These are phyloP conservation scores for Debaryomyces robertsiae DNA, from an alignment of 1,139 yeast species.

Conservation along the genomic window DNA sequence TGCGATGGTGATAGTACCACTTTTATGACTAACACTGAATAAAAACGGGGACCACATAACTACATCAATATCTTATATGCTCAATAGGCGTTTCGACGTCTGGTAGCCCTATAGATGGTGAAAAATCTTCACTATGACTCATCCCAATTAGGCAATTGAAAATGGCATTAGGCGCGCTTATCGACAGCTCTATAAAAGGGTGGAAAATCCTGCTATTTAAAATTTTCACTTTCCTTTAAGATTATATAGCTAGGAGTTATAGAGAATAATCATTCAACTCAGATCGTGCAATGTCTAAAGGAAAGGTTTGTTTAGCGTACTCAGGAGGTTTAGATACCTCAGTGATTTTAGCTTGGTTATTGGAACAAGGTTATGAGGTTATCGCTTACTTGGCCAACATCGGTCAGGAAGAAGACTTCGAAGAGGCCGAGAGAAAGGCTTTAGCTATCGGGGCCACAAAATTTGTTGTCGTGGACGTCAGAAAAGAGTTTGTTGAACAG, in stretches of 20 bases:
- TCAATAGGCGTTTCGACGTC: too few species aligned
- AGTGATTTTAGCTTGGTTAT: constrained; percentile 94
- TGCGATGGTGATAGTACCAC: too few species aligned
- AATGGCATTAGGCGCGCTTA: constrained; percentile 39
- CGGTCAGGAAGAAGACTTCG: constrained; percentile 99
- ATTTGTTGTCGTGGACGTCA: constrained; percentile 90
- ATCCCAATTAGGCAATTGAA: constrained; percentile 40
- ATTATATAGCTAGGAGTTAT: constrained; percentile 5
- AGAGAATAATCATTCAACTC: constrained; percentile 10
- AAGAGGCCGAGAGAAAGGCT: constrained; percentile 95
- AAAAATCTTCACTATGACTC: constrained; percentile 27
- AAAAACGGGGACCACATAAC: too few species aligned
- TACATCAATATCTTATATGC: too few species aligned
- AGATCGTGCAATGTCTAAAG: constrained; percentile 70
- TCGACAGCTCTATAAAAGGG: constrained; percentile 30
- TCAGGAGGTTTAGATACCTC: constrained; percentile 99
- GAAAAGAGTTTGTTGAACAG: constrained; percentile 91
- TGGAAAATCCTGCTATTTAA: constrained; percentile 19
- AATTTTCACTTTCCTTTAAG: constrained; percentile 19
- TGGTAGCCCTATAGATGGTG: not conserved
- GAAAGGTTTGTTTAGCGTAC: constrained; percentile 98
- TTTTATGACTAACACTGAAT: too few species aligned
- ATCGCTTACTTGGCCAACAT: constrained; percentile 97
- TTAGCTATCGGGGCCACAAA: constrained; percentile 96
- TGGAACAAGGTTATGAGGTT: constrained; percentile 97